These are phyloP conservation scores for Hapsidospora chrysogenum DNA, from an alignment of 495 filamentous ascomycete genomes.

Conservation along the genomic window DNA sequence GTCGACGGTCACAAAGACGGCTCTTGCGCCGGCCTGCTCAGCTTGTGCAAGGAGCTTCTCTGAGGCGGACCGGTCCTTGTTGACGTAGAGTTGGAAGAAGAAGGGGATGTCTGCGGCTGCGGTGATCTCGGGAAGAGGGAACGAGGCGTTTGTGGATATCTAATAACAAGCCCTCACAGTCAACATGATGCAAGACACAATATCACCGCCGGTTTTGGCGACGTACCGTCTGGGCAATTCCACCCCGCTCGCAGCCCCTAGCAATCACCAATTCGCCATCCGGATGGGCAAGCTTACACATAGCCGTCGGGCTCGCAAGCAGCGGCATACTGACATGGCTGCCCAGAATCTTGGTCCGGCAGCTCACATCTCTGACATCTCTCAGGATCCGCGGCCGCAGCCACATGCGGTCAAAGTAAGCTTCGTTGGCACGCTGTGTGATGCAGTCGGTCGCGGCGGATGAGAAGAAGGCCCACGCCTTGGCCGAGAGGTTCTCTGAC, in stretches of 20 bases:
- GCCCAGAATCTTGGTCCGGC: constrained; percentile 39
- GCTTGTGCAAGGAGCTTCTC: constrained; percentile 40
- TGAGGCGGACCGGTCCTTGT: constrained; percentile 45
- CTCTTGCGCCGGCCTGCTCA: constrained; percentile 37
- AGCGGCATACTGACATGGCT: constrained; percentile 35
- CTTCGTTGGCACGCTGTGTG: constrained; percentile 76
- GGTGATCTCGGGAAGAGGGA: constrained; percentile 38
- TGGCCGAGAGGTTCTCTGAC: constrained; percentile 31
- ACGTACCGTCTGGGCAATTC: too few species aligned
- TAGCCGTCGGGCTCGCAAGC: constrained; percentile 47
- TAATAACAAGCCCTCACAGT: too few species aligned
- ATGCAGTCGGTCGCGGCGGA: constrained; percentile 56
- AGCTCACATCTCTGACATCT: constrained; percentile 40
- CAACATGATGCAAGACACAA: too few species aligned
- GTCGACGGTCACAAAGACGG: constrained; percentile 44
- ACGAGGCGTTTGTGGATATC: constrained; percentile 49
- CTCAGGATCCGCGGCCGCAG: constrained; percentile 51
- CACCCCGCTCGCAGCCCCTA: constrained; percentile 28
- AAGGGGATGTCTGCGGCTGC: constrained; percentile 12
- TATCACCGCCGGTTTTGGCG: too few species aligned
- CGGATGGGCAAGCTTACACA: constrained; percentile 45
- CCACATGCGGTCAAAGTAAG: constrained; percentile 55
- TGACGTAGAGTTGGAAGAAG: constrained; percentile 56
- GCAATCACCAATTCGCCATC: constrained; percentile 50
- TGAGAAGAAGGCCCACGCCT: constrained; percentile 45